Evolutionary conservation across 495 filamentous ascomycete genomes (phyloP), one percentile per base, ranked within the genome.

Genomic region (Daldinia loculata): DNA sequence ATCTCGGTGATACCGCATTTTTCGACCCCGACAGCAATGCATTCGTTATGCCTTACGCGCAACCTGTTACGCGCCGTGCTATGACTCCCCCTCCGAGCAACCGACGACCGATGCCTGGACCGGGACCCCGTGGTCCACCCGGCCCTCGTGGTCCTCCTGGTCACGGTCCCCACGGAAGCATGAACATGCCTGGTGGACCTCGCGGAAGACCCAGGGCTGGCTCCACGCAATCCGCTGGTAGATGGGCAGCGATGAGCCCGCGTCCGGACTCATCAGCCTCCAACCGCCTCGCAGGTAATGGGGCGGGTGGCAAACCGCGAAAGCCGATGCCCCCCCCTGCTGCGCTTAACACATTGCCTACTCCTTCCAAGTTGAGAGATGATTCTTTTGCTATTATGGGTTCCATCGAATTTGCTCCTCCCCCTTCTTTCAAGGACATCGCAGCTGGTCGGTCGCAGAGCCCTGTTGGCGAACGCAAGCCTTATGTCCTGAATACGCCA

Each of bases 71-170:
- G 66, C 93, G 95, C 74, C 91, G 95, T 67, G 96, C 95, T 48
- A 99, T 99, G 95, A 98, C 96, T 29, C 95, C 95, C 30, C 96
- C 95, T 17, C 94, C 95, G 22, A 87, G 89, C 14, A 90, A 88
- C 34, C 90, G 93, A 36, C 87, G 92, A 56, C 84, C 78, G 60
- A 67, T 83, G 78, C 66, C 82, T 74, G 66, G 75, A 61, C 59
- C 79, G 51, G 61, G 77, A 32, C 73, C 61, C 29, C 77, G 74
- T 56, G 75, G 77, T 32, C 77, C 77, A 19, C 80, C 62, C 63
- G 81, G 64, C 45, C 66, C 41, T 39, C 78, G 76, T 30, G 80
- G 78, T 9, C 81, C 83, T 55, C 73, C 79, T 43, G 77, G 77
- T 3, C 78, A 78, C 32, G 79, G 77, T 17, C 81, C 83, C 53